Evolutionary conservation across 1,139 yeast genomes (phyloP).

Genomic region (Blastobotrys niveus): DNA sequence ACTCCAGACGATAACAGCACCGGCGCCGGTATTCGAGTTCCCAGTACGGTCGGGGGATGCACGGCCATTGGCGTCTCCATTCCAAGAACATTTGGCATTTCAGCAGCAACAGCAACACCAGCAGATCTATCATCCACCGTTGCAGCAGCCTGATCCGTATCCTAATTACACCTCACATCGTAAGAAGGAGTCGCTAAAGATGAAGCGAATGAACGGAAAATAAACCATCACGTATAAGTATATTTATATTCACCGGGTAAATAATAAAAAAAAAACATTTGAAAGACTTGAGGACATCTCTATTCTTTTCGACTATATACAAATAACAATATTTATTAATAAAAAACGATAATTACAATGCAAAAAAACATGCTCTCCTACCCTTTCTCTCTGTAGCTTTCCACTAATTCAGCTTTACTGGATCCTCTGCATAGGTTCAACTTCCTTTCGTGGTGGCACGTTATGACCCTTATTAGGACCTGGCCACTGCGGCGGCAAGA

Average conservation of each 20-base stretch:
- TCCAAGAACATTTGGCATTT: constrained; percentile 21
- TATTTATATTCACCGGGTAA: background rate
- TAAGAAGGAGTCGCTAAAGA: constrained; percentile 34
- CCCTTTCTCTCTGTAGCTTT: background rate
- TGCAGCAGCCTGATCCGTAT: constrained; percentile 1
- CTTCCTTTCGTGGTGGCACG: constrained; percentile 19
- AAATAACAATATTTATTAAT: background rate
- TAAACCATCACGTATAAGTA: constrained; percentile 2
- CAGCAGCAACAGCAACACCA: constrained; percentile 6
- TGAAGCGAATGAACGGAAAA: constrained; percentile 28
- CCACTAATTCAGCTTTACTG: no score
- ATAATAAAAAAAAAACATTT: no score
- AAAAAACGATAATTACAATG: background rate
- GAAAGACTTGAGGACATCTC: background rate
- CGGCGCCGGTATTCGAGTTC: constrained; percentile 7
- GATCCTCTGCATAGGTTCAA: constrained; percentile 14
- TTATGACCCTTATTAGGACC: constrained; percentile 31
- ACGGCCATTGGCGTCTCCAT: constrained; percentile 29
- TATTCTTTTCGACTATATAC: background rate
- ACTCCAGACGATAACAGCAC: constrained; percentile 1
- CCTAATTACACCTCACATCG: constrained; percentile 25
- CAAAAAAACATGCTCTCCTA: background rate
- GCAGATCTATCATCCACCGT: constrained; percentile 11
- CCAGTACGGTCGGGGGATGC: constrained; percentile 12
- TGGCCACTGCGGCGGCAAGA: constrained; percentile 67